Conservation (phyloP, 2,329 filamentous ascomycete genomes). For the Aspergillus chevalieri region DNA sequence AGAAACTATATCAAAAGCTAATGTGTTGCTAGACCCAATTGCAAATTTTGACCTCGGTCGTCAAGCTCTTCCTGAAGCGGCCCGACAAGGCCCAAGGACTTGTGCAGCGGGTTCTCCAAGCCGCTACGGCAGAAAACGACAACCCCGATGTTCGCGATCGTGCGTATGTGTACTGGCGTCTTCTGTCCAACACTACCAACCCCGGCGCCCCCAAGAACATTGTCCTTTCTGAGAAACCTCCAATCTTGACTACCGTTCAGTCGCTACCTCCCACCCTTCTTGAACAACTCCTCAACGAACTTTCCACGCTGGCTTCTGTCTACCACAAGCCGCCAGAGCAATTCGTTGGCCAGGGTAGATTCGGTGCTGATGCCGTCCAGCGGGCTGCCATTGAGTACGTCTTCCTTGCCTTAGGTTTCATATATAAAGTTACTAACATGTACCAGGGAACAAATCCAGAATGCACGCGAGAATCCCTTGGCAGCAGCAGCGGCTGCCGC, state of each 20-base stretch:
- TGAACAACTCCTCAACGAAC: constrained; percentile 81
- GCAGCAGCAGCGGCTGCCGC: constrained; percentile 71
- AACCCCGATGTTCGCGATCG: constrained; percentile 96
- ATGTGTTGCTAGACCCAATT: constrained; percentile 69
- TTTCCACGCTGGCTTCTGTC: constrained; percentile 91
- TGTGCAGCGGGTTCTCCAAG: constrained; percentile 89
- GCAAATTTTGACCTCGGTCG: constrained; percentile 92
- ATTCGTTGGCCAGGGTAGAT: constrained; percentile 94
- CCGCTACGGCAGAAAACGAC: constrained; percentile 88
- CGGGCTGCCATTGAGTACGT: constrained; percentile 79
- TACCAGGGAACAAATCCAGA: constrained; percentile 72
- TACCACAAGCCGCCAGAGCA: constrained; percentile 98
- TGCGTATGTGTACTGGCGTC: constrained; percentile 96
- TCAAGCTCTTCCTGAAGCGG: constrained; percentile 96
- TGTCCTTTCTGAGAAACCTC: constrained; percentile 86
- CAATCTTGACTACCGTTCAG: constrained; percentile 89
- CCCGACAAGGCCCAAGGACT: constrained; percentile 84
- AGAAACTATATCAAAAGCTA: constrained; percentile 14
- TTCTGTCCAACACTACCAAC: constrained; percentile 74
- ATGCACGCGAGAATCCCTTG: constrained; percentile 88
- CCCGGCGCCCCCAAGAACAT: constrained; percentile 88
- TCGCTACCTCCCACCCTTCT: constrained; percentile 76
- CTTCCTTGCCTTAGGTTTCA: not conserved
- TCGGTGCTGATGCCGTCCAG: constrained; percentile 89
- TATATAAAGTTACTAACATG: constrained; percentile 12